Conservation (phyloP, 2,329 filamentous ascomycete species). For the Scolecobasidium constrictum region DNA sequence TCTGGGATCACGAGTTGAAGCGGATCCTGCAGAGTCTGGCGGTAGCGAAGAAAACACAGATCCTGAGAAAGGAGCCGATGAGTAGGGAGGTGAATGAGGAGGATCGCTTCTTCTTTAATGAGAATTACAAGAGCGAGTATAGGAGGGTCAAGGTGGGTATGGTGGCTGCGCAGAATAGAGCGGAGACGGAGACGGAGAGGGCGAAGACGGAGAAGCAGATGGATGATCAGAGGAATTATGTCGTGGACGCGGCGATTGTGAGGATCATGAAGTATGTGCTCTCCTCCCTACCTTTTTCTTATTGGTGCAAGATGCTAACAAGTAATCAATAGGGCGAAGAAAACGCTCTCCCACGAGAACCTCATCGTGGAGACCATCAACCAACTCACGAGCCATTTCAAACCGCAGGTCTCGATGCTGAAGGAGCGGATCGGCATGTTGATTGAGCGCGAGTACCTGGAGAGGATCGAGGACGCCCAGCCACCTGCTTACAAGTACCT, state of each 20-base stretch:
- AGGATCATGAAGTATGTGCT: slow-evolving; percentile 71
- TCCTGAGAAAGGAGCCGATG: slow-evolving; percentile 70
- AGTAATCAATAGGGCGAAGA: slow-evolving; percentile 37
- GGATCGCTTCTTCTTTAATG: slow-evolving; percentile 76
- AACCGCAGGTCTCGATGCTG: slow-evolving; percentile 64
- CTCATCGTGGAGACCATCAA: slow-evolving; percentile 61
- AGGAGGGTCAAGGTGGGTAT: slow-evolving; percentile 85
- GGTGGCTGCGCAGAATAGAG: slow-evolving; percentile 69
- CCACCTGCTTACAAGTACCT: slow-evolving; percentile 9
- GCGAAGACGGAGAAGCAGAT: slow-evolving; percentile 67
- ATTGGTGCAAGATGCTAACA: not conserved
- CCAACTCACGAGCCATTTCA: slow-evolving; percentile 60
- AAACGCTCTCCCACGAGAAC: slow-evolving; percentile 57
- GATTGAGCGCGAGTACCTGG: slow-evolving; percentile 67
- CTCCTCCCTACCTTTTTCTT: slow-evolving; percentile 1
- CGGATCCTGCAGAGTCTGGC: slow-evolving; percentile 73
- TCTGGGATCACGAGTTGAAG: slow-evolving; percentile 61
- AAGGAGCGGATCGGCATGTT: slow-evolving; percentile 73
- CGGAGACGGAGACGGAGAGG: slow-evolving; percentile 60
- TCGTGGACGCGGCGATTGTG: slow-evolving; percentile 67
- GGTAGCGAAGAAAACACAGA: slow-evolving; percentile 70
- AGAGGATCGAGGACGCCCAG: slow-evolving; percentile 41
- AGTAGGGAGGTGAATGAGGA: slow-evolving; percentile 65
- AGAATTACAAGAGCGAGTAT: slow-evolving; percentile 68
- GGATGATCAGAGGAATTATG: slow-evolving; percentile 57